Evolutionary conservation across 2,329 filamentous ascomycete genomes (phyloP).

Genomic region (Colletotrichum sidae): DNA sequence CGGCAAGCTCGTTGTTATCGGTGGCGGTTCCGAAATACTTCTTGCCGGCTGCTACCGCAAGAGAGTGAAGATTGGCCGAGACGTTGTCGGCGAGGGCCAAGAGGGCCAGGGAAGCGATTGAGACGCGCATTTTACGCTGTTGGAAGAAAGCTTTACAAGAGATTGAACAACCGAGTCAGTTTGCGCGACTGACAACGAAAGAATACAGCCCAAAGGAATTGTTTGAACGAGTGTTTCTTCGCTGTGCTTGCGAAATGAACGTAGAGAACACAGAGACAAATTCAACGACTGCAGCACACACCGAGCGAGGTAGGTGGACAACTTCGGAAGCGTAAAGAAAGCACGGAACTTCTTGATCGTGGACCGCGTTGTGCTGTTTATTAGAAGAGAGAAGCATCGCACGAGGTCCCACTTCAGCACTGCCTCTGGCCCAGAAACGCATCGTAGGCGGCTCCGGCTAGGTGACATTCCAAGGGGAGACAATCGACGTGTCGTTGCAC

Average conservation of each 20-base stretch:
- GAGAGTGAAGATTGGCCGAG: slow-evolving; percentile 46
- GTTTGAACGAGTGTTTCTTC: background rate
- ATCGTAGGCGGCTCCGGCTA: background rate
- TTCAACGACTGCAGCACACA: slow-evolving; percentile 5
- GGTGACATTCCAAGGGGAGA: background rate
- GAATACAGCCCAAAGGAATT: background rate
- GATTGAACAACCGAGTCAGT: background rate
- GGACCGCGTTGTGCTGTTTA: background rate
- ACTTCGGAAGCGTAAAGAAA: slow-evolving; percentile 13
- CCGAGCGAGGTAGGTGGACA: background rate
- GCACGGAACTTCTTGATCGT: background rate
- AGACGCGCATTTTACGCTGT: slow-evolving; percentile 8
- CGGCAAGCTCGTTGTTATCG: slow-evolving; percentile 17
- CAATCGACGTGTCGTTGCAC: background rate
- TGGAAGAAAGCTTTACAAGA: background rate
- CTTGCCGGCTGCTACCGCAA: slow-evolving; percentile 23
- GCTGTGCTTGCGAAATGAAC: background rate
- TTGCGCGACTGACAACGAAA: background rate
- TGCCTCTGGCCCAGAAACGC: slow-evolving; percentile 3
- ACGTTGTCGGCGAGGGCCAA: slow-evolving; percentile 10
- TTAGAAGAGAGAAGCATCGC: background rate
- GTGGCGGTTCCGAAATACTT: slow-evolving; percentile 36
- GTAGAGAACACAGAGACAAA: background rate
- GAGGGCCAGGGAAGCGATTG: slow-evolving; percentile 1
- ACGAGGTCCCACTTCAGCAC: background rate